Evolutionary conservation across 1,139 yeast genomes (phyloP), one percentile per base, ranked within the genome.

Genomic region (Geotrichum klebahnii): DNA sequence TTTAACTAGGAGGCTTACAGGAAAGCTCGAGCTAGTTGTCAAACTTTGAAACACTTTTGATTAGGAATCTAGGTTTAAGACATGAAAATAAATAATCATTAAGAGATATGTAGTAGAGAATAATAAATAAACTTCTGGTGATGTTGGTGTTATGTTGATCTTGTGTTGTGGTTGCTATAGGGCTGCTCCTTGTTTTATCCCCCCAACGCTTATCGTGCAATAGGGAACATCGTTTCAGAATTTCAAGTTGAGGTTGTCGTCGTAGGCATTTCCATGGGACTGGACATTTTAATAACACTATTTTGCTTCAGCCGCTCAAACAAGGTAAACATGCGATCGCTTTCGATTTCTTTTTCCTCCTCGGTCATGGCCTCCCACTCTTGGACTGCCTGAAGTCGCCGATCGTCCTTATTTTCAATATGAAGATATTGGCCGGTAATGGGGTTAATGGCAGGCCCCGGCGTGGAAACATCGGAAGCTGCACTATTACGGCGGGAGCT

Each of bases 301-400:
- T 68, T 72, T 57, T 71, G 71, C 51, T 74, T 77, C 66, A 76
- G 71, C 55, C 77, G 64, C 35, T 76, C 80, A 57, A 79, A 77
- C 3, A 78, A 52, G 2, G 69, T 74, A 59, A 74, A 76, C 59
- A 79, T 62, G 55, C 75, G 70, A 48, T 77, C 81, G 1, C 81
- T 78, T 57, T 79, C 82, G 8, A 61, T 60, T 53, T 77, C 79
- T 58, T 78, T 78, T 56, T 79, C 82, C 50, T 73, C 77, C 14
- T 69, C 72, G 1, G 78, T 69, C 68, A 77, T 66, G 16, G 62
- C 66, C 19, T 61, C 62, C 51, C 67, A 57, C 14, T 52, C 49
- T 8, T 26, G 44, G 34, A n/a, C n/a, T n/a, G 39, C 36, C 16
- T 36, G 35, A 9, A 5, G n/a, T n/a, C 36, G 29, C 24, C 32